A percentile compares a stretch with the other conserved stretches of the same genome.
phyloP scores from a whole-genome alignment of 331 rosid species.

The Arachis monticola region DNA sequence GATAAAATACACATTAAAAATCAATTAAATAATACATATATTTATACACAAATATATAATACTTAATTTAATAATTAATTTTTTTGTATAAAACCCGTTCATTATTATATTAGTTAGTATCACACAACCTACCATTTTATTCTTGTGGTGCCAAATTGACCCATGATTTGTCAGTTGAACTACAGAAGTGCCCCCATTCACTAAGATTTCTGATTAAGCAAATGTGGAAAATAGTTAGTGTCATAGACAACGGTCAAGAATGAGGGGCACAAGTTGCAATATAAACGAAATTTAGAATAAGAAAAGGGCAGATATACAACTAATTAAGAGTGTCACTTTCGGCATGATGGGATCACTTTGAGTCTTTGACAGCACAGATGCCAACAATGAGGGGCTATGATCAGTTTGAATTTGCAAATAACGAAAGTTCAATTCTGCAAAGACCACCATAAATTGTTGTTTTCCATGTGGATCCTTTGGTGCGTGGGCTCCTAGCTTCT shows the following conservation, averaged over 20 bases:
- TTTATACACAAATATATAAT: too few species aligned
- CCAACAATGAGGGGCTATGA: conserved; percentile 49
- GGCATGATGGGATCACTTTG: conserved; percentile 40
- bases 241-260: conserved; percentile 15
- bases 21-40: too few species aligned
- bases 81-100: not conserved
- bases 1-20: too few species aligned
- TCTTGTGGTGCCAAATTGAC: conserved; percentile 8
- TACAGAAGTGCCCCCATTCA: conserved; percentile 17
- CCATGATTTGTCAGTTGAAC: not conserved
- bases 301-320: conserved; percentile 20
- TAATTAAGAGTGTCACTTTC: conserved; percentile 48
- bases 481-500: conserved; percentile 26
- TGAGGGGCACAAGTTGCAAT: conserved; percentile 35
- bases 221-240: not conserved
- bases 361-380: conserved; percentile 29
- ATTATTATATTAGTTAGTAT: not conserved
- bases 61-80: not conserved
- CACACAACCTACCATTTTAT: not conserved
- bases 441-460: conserved; percentile 35
- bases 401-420: conserved; percentile 39
- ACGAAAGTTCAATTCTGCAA: conserved; percentile 34
- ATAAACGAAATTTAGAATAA: not conserved
- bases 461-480: conserved; percentile 37
- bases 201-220: not conserved